Base-by-base conservation (phyloP, 371 early-diverging fungal species). In the Mucor irregularis region DNA sequence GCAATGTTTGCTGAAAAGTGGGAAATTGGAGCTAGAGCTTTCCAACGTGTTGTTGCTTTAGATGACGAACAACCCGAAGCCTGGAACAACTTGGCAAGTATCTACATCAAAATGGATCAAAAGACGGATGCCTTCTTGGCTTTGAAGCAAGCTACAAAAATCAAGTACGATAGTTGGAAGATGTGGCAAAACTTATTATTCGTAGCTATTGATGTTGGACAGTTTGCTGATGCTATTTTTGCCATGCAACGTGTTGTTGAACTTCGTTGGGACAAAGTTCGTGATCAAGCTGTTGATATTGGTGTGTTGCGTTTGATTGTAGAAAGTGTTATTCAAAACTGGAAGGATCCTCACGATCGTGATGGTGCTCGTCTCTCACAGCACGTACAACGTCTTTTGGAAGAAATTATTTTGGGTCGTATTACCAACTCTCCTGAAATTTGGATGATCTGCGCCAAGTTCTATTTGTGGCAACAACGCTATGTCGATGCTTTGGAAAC, bases 51-150 rank as follows among this genome's bases (percentile, higher is more conserved):
- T 7, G 88, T 91, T 6, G 56, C 78, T 11, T 61, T 98, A 26
- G 91, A 95, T 58, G 62, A 71, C 42, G 88, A 89, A 57, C 94
- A 96, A 63, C 91, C 90, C 26, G 97, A 97, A 72, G 96, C 96
- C 28, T 98, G 97, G 97, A 97, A 89, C 67, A 98, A 98, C 69
- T 69, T 97, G 53, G 93, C 96, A 0, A 86, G 93, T 5, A 85
- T 91, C 33, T 90, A 91, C 61, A 64, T 94, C 45, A 82, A 73
- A 13, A 68, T 80, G 62, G 82, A 81, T 51, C 82, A 82, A 49
- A 78, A 87, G 61, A 37, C 80, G 43, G 92, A 93, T 45, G 97
- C 96, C 0, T 91, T 86, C 65, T 78, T 87, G 26, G 90, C 93
- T 0, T 76, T 96, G 16, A 82, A 86, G 51, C 92, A 94, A 68